phyloP scores from a whole-genome alignment of 2,329 filamentous ascomycete species.

The Nannizziopsis barbatae region DNA sequence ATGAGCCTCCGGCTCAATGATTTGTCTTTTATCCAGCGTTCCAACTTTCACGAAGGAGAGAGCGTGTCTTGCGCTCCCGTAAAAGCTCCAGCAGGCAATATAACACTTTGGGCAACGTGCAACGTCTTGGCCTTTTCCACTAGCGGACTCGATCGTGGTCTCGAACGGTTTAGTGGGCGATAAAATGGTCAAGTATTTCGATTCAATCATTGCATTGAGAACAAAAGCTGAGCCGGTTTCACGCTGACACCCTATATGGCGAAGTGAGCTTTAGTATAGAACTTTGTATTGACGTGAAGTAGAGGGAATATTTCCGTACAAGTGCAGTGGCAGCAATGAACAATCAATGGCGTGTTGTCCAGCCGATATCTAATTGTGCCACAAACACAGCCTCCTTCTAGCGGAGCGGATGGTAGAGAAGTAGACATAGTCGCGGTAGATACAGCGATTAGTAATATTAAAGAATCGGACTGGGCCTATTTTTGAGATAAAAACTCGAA shows the following conservation, averaged over 20 bases:
- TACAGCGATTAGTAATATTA: too few relatives aligned
- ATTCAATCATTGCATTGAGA: conserved; percentile 37
- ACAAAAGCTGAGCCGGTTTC: conserved; percentile 34
- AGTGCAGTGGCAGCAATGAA: conserved; percentile 41
- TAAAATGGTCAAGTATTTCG: conserved; percentile 27
- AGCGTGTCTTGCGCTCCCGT: conserved; percentile 25
- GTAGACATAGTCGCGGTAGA: not conserved
- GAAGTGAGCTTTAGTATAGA: not conserved
- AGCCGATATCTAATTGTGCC: conserved; percentile 22
- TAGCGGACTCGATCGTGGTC: conserved; percentile 31
- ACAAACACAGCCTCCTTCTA: conserved; percentile 23
- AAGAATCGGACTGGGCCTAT: too few relatives aligned
- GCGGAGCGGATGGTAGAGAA: conserved; percentile 16
- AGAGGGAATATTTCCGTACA: conserved; percentile 1
- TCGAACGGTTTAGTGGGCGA: conserved; percentile 17
- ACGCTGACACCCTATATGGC: conserved; percentile 31
- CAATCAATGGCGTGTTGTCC: conserved; percentile 25
- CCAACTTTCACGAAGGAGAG: conserved; percentile 35
- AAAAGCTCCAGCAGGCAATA: conserved; percentile 35
- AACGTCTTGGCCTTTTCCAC: conserved; percentile 34
- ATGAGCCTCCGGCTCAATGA: conserved; percentile 37
- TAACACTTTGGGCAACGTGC: conserved; percentile 37
- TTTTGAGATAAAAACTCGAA: too few relatives aligned
- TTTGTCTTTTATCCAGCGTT: conserved; percentile 34
- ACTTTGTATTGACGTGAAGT: not conserved